Percentiles rank a stretch among this genome's conserved stretches.
These are phyloP conservation scores for Globisporangium iwayamae DNA, from an alignment of 352 stramenopile species.

Conservation along the genomic window DNA sequence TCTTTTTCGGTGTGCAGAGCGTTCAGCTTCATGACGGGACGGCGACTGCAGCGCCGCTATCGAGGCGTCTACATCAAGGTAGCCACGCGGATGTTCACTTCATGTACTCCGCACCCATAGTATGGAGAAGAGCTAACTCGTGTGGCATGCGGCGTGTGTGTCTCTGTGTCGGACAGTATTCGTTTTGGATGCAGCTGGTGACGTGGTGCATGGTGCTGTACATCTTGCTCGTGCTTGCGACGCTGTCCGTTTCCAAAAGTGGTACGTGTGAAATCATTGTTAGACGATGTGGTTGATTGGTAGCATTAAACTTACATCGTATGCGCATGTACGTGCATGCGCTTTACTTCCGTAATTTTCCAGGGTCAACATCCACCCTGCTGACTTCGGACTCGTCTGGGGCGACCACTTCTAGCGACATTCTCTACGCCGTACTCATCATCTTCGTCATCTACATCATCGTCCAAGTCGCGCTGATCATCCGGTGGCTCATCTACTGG, in stretches of 20 bases:
- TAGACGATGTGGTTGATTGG: no score
- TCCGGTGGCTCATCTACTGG: conserved; percentile 86
- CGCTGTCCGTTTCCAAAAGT: conserved; percentile 11
- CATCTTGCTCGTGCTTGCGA: conserved; percentile 29
- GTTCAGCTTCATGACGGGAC: conserved; percentile 35
- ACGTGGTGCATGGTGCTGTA: conserved; percentile 39
- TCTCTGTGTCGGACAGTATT: conserved; percentile 11
- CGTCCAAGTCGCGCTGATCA: conserved; percentile 64
- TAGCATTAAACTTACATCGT: no score
- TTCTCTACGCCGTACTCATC: conserved; percentile 52
- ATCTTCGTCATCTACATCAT: conserved; percentile 60
- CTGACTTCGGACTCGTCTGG: conserved; percentile 5
- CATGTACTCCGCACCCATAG: not conserved
- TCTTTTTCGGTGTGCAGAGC: conserved; percentile 19
- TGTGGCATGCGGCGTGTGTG: not conserved
- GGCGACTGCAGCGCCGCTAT: conserved; percentile 34
- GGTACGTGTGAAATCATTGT: conserved; percentile 4
- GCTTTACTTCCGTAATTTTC: no score
- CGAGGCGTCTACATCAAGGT: conserved; percentile 39
- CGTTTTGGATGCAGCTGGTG: conserved; percentile 29
- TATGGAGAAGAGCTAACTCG: not conserved
- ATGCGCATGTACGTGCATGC: not conserved
- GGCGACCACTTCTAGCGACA: conserved; percentile 30
- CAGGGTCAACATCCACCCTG: conserved; percentile 5
- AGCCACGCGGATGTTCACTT: not conserved